phyloP scores from a whole-genome alignment of 225 moss, liverwort and hornwort species.

The Asterella californica region DNA sequence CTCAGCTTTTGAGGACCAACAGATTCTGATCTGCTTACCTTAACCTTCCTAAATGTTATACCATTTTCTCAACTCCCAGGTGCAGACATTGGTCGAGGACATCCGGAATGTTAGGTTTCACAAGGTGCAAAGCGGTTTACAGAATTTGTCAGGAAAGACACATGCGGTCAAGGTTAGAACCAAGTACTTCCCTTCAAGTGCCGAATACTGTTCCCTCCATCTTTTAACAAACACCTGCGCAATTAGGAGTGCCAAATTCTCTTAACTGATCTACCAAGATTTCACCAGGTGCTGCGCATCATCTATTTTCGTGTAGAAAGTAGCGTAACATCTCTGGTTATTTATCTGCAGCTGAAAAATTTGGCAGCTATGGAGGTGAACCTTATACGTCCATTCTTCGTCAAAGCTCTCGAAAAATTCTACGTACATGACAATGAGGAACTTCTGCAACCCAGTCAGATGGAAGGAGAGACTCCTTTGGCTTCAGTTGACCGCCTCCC shows the following conservation, averaged over 20 bases:
- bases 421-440: constrained; percentile 83
- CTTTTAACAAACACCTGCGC: neutral
- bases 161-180: constrained; percentile 78
- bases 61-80: constrained; percentile 39
- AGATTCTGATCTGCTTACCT: too few relatives aligned
- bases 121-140: constrained; percentile 86
- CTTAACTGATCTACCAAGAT: neutral
- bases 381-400: constrained; percentile 79
- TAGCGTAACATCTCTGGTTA: neutral
- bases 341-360: constrained; percentile 75
- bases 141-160: constrained; percentile 58
- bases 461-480: constrained; percentile 24
- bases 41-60: neutral
- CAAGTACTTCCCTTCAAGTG: neutral
- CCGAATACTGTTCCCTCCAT: neutral
- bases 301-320: neutral
- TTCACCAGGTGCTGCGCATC: neutral
- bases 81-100: constrained; percentile 89
- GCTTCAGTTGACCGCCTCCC: constrained; percentile 30
- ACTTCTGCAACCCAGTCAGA: constrained; percentile 47
- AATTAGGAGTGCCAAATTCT: too few relatives aligned
- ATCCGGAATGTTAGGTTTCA: constrained; percentile 92
- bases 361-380: constrained; percentile 99
- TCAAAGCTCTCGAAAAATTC: constrained; percentile 87
- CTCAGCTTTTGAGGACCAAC: too few relatives aligned